These are phyloP conservation scores for Pseudogymnoascus sp. DNA, from an alignment of 2,329 filamentous ascomycete genomes.

Conservation along the genomic window DNA sequence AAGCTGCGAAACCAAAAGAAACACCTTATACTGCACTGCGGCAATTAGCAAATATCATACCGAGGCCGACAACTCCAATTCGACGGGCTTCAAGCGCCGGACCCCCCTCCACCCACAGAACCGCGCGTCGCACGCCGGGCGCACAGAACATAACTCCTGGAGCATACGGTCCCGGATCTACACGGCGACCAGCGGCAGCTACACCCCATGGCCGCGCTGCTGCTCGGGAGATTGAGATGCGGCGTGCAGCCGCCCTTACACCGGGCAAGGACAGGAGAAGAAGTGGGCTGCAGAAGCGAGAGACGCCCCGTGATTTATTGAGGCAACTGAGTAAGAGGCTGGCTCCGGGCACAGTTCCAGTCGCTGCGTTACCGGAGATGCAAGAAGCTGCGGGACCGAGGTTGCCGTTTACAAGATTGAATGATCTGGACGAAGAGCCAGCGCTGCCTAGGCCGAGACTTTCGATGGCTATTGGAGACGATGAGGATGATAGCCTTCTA, in stretches of 20 bases:
- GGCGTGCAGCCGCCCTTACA: conserved; percentile 51
- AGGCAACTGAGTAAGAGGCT: conserved; percentile 46
- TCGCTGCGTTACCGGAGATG: conserved; percentile 23
- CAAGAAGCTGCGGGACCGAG: conserved; percentile 12
- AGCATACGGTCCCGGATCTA: conserved; percentile 19
- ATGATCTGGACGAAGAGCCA: conserved; percentile 32
- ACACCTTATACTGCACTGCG: conserved; percentile 23
- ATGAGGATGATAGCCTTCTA: conserved; percentile 34
- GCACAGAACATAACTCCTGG: conserved; percentile 22
- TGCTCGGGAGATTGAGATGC: conserved; percentile 48
- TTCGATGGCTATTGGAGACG: conserved; percentile 44
- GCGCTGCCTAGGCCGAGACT: conserved; percentile 45
- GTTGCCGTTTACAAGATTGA: conserved; percentile 20
- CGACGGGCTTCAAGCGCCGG: conserved; percentile 25
- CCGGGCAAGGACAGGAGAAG: conserved; percentile 50
- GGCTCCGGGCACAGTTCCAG: conserved; percentile 34
- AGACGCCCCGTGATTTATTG: conserved; percentile 46
- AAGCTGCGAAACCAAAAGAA: conserved; percentile 16
- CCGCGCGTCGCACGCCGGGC: conserved; percentile 22
- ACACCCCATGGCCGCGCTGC: conserved; percentile 57
- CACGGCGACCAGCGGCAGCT: conserved; percentile 19
- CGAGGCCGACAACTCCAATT: conserved; percentile 26
- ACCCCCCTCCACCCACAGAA: conserved; percentile 22
- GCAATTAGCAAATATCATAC: conserved; percentile 21
- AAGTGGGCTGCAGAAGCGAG: conserved; percentile 47